Base-by-base conservation (phyloP, 352 stramenopile species). In the Aphanomyces euteiches region DNA sequence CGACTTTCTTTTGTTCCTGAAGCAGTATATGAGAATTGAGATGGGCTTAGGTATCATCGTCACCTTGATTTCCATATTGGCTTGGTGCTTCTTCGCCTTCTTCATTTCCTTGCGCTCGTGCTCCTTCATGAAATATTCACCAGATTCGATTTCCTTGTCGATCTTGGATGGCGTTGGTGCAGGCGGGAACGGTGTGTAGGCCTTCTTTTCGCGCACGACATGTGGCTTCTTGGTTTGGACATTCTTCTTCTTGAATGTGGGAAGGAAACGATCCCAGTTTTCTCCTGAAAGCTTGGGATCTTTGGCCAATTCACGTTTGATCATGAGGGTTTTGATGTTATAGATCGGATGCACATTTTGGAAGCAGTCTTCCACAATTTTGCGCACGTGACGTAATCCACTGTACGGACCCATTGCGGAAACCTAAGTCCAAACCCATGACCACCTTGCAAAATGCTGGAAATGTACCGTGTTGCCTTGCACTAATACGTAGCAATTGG, bases 251-350 rank as follows among this genome's bases (percentile, higher is more conserved):
- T 98, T 98, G 78, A 99, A 99, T 40, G 91, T 96, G 0, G 98
- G 98, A 43, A 99, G 73, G 75, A 99, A 99, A 7, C 98, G 87
- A 41, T 98, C 94, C 98, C 98, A 99, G 79, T 99, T 96, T 78
- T 99, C 97, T 54, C 93, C 85, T 72, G 90, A 79, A 8, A 99
- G 84, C 67, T 97, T 97, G 15, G 96, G 94, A 81, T 99, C 98
- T 77, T 99, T 99, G 15, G 91, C 93, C n/a, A 99, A 80, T 80
- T 99, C 98, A 43, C 96, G 91, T 81, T 99, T 98, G 79, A 99
- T 99, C 98, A 99, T 99, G 21, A 99, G 81, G n/a, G 95, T 96
- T 84, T 99, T 99, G 68, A 99, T 98, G 75, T 99, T 98, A 88
- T 99, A 99, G 65, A 99, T 98, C 39, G 98, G 98, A 76, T 99